phyloP scores from a whole-genome alignment of 2,329 filamentous ascomycete species.

The Colletotrichum lini region DNA sequence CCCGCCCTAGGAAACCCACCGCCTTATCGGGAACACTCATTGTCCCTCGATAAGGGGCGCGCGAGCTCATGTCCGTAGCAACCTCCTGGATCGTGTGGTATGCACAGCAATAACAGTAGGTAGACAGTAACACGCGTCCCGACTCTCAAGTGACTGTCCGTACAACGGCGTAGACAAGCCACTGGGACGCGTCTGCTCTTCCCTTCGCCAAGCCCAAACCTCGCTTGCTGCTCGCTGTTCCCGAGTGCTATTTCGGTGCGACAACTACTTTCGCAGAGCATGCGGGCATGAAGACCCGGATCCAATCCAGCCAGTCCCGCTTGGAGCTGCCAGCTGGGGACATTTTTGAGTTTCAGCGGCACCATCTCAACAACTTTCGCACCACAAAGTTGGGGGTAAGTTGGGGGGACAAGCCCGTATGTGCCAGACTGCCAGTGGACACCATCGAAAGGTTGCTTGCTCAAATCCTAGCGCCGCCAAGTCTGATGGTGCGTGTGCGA shows the following conservation, averaged over 20 bases:
- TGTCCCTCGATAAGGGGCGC: conserved; percentile 4
- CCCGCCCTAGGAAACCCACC: neutral
- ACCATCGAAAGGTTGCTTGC: neutral
- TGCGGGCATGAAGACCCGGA: conserved; percentile 10
- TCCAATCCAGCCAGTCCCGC: conserved; percentile 4
- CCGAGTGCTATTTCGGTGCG: conserved; percentile 13
- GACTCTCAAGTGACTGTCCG: neutral
- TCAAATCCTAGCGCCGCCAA: conserved; percentile 9
- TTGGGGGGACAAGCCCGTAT: conserved; percentile 4
- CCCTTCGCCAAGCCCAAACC: conserved; percentile 19
- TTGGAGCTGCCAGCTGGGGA: conserved; percentile 20
- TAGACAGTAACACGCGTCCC: neutral
- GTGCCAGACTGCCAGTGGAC: conserved; percentile 9
- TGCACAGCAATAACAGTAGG: neutral
- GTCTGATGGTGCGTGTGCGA: conserved; percentile 1
- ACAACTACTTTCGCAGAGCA: neutral
- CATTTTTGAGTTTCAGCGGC: conserved; percentile 31
- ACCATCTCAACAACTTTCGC: conserved; percentile 29
- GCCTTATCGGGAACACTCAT: neutral
- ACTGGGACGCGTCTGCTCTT: conserved; percentile 7
- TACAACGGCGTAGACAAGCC: neutral
- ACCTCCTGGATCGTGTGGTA: neutral
- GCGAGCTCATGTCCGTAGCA: neutral
- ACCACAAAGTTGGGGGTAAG: conserved; percentile 1
- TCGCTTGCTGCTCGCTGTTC: conserved; percentile 21